These are phyloP conservation scores for Trypethelium eluteriae DNA, from an alignment of 495 filamentous ascomycete species.

Conservation along the genomic window DNA sequence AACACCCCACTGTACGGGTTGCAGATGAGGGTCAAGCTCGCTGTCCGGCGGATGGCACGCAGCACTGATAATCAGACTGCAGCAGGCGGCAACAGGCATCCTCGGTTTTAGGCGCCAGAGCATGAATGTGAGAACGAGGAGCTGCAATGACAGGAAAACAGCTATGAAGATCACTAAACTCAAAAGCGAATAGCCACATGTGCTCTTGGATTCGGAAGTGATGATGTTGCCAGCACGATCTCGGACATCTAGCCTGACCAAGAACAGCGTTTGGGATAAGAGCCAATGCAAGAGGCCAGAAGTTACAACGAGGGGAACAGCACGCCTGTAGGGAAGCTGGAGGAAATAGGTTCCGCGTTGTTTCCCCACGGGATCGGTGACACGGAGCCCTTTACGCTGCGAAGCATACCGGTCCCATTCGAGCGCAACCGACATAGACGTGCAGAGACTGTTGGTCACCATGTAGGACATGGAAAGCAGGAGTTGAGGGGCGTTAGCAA, in stretches of 20 bases:
- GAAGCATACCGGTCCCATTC: conserved; percentile 26
- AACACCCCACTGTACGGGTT: conserved; percentile 8
- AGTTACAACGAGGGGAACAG: not conserved
- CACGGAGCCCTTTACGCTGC: conserved; percentile 17
- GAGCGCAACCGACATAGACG: conserved; percentile 36
- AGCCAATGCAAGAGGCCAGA: conserved; percentile 1
- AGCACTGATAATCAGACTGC: conserved; percentile 10
- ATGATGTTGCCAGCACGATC: not conserved
- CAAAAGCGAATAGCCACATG: not conserved
- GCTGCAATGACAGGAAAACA: not conserved
- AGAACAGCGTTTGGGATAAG: not conserved
- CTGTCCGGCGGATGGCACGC: not conserved
- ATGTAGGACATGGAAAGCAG: conserved; percentile 41
- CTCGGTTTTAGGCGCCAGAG: not conserved
- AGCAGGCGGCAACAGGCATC: not conserved
- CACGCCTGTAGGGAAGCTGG: not conserved
- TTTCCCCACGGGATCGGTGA: not conserved
- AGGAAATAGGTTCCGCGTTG: conserved; percentile 3
- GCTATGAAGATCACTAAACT: not conserved
- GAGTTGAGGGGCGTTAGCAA: conserved; percentile 42
- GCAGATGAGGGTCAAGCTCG: not conserved
- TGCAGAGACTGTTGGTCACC: conserved; percentile 36
- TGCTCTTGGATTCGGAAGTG: not conserved
- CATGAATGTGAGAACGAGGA: not conserved
- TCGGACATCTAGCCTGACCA: conserved; percentile 5